These are phyloP conservation scores for Phyllosticta citrichinensis DNA, from an alignment of 2,329 filamentous ascomycete genomes.

Conservation along the genomic window DNA sequence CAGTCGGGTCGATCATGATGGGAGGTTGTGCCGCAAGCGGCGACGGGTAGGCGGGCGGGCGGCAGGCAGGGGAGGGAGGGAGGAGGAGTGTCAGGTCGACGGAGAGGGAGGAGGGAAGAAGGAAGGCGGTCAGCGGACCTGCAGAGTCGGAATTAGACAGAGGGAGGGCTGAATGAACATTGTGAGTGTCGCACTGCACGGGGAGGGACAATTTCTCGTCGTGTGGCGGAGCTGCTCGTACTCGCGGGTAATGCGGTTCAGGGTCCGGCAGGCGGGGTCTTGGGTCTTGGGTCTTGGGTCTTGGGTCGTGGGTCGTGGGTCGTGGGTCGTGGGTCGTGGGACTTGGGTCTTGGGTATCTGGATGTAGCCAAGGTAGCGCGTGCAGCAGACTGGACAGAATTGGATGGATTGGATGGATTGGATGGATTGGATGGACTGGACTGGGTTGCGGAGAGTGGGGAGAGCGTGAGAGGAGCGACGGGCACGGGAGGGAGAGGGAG, in stretches of 20 bases:
- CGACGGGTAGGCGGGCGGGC: neutral
- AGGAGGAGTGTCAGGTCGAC: no score
- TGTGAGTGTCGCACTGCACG: neutral
- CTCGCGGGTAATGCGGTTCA: neutral
- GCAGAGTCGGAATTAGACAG: neutral
- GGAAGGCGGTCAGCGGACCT: neutral
- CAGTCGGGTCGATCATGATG: neutral
- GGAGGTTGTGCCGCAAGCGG: neutral
- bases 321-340: neutral
- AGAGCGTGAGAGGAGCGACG: neutral
- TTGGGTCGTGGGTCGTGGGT: neutral
- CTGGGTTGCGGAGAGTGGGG: neutral
- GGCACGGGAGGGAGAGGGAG: neutral
- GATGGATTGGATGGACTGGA: no score
- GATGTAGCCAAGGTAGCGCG: no score
- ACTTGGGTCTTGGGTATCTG: neutral
- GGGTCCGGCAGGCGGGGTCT: neutral
- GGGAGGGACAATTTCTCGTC: no score
- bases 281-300: neutral
- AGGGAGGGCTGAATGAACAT: neutral
- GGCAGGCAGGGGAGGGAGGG: no score
- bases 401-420: no score
- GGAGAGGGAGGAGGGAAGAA: neutral
- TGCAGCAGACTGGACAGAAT: no score
- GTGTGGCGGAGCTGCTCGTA: neutral